These are phyloP conservation scores for Penicillium cosmopolitanum DNA, from an alignment of 495 filamentous ascomycete species.

Conservation along the genomic window DNA sequence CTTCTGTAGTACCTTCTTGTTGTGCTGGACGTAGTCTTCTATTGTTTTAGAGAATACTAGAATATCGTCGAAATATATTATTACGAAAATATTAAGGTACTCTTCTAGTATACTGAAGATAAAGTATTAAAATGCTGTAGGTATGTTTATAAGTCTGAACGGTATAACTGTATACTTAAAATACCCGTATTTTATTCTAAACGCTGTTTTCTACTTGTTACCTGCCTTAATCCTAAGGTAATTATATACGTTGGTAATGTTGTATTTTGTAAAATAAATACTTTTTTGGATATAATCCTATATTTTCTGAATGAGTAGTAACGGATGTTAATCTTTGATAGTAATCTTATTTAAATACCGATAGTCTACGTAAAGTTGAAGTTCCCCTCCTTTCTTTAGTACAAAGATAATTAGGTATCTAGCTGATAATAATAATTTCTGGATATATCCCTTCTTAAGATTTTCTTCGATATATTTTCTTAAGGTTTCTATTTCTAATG, in stretches of 20 bases:
- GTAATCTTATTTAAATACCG: conserved; percentile 24
- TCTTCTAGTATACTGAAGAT: conserved; percentile 33
- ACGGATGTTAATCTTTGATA: conserved; percentile 23
- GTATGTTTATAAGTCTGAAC: conserved; percentile 17
- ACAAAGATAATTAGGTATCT: conserved; percentile 24
- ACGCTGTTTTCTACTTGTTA: conserved; percentile 38
- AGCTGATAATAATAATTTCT: conserved; percentile 14
- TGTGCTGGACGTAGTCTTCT: not conserved
- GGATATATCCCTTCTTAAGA: conserved; percentile 19
- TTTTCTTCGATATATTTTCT: conserved; percentile 27
- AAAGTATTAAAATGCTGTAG: conserved; percentile 33
- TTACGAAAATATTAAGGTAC: conserved; percentile 28
- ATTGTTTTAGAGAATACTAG: conserved; percentile 26
- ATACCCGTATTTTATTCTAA: conserved; percentile 31
- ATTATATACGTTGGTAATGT: conserved; percentile 20
- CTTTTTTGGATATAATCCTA: conserved; percentile 16
- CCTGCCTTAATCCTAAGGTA: conserved; percentile 13
- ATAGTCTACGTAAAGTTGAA: conserved; percentile 27
- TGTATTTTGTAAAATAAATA: conserved; percentile 25
- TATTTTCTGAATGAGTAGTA: conserved; percentile 22
- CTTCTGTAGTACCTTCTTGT: not conserved
- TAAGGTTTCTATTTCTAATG: not conserved
- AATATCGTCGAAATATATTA: conserved; percentile 40
- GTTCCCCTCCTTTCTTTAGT: conserved; percentile 20
- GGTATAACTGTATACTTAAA: conserved; percentile 32